Evolutionary conservation across 768 basidiomycete species (phyloP).

Genomic region (Peribolospora kevripleyi): DNA sequence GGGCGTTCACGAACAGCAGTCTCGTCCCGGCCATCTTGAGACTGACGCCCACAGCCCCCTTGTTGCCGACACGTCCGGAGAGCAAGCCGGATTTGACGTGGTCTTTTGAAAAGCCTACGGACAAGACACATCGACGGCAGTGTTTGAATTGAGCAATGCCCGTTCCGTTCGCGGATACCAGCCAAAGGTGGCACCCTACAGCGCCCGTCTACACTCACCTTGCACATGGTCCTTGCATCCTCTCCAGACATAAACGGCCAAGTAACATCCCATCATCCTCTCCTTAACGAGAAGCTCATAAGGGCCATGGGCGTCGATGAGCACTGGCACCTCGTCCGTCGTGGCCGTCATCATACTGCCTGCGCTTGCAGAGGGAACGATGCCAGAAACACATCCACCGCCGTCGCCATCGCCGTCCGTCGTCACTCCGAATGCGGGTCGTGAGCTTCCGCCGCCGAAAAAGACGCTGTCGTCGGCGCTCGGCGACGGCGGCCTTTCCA

Average conservation of each 20-base stretch:
- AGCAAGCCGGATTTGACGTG: conserved; percentile 73
- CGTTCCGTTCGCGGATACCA: not conserved
- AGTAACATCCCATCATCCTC: conserved; percentile 46
- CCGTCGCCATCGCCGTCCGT: too few species aligned
- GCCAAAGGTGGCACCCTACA: not conserved
- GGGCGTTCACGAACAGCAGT: conserved; percentile 70
- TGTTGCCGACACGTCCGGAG: conserved; percentile 76
- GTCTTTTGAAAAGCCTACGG: conserved; percentile 44
- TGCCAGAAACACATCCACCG: too few species aligned
- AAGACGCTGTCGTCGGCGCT: too few species aligned
- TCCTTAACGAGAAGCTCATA: conserved; percentile 73
- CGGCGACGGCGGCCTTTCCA: too few species aligned
- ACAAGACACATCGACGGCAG: not conserved
- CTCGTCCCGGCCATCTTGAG: conserved; percentile 59
- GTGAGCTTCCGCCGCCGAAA: too few species aligned
- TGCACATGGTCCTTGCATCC: conserved; percentile 19
- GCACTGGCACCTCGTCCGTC: too few species aligned
- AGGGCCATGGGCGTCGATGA: conserved; percentile 26
- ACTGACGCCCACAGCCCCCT: conserved; percentile 76
- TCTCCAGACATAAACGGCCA: conserved; percentile 20
- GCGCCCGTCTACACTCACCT: conserved; percentile 10
- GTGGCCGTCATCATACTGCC: too few species aligned
- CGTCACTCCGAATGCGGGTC: too few species aligned
- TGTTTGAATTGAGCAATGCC: not conserved
- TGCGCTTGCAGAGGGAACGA: too few species aligned